Evolutionary conservation across 2,329 filamentous ascomycete species (phyloP).

Genomic region (Didymellaceae sp.): DNA sequence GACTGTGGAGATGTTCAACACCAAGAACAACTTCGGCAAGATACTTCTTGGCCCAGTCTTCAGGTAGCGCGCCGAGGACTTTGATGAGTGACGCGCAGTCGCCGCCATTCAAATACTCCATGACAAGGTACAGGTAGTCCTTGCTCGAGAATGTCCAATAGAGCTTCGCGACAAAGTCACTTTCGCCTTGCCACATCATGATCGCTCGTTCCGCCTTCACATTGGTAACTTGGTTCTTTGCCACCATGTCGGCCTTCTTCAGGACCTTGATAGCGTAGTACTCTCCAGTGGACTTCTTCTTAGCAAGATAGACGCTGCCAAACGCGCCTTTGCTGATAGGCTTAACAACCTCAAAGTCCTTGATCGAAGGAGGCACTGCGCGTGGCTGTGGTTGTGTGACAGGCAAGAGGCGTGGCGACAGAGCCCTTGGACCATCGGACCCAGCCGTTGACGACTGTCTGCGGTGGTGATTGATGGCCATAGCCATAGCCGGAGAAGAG

Average conservation of each 20-base stretch:
- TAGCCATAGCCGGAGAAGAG: constrained; percentile 70
- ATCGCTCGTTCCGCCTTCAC: constrained; percentile 98
- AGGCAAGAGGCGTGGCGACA: constrained; percentile 81
- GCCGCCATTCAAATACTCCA: constrained; percentile 98
- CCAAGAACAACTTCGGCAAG: constrained; percentile 95
- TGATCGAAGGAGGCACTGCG: constrained; percentile 92
- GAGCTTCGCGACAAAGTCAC: constrained; percentile 97
- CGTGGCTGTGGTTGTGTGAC: constrained; percentile 83
- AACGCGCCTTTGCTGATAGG: constrained; percentile 99
- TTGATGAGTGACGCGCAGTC: constrained; percentile 98
- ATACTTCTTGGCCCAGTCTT: constrained; percentile 99
- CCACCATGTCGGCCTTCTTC: constrained; percentile 99
- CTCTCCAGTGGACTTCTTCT: constrained; percentile 97
- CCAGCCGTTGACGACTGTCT: constrained; percentile 90
- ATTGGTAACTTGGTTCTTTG: constrained; percentile 98
- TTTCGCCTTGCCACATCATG: constrained; percentile 99
- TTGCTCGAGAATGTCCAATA: constrained; percentile 99
- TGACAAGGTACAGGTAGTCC: constrained; percentile 96
- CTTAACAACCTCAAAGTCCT: constrained; percentile 99
- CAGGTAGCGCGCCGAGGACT: constrained; percentile 85
- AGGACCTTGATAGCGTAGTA: constrained; percentile 99
- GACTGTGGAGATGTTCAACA: constrained; percentile 91
- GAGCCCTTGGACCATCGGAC: constrained; percentile 70
- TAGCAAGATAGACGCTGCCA: constrained; percentile 95
- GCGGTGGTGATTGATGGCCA: constrained; percentile 72